These are phyloP conservation scores for Pleurotus giganteus DNA, from an alignment of 768 basidiomycete species.

Conservation along the genomic window DNA sequence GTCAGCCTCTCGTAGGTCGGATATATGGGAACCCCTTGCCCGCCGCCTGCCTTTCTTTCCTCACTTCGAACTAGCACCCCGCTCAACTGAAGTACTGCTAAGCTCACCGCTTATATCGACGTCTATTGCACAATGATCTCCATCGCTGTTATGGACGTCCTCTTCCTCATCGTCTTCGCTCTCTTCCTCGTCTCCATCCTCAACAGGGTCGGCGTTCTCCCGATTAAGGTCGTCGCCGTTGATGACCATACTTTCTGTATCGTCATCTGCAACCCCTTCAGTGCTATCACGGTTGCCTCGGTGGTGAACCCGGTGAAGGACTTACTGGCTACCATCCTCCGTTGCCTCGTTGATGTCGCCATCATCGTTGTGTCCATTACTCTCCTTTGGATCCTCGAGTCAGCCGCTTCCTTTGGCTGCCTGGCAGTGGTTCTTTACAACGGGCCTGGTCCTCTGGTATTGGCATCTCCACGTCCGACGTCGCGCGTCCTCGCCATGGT, in stretches of 20 bases:
- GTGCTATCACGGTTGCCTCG: not conserved
- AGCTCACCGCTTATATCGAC: not conserved
- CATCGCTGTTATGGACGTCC: not conserved
- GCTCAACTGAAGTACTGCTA: constrained; percentile 2
- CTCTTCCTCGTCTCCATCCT: not conserved
- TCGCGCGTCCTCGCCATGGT: not conserved
- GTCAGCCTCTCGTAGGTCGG: not conserved
- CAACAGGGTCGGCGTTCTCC: not conserved
- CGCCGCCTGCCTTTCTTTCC: constrained; percentile 36
- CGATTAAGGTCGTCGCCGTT: not conserved
- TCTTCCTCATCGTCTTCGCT: not conserved
- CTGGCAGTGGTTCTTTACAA: not conserved
- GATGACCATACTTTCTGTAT: not conserved
- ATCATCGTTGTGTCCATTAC: not conserved
- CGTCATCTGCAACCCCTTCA: not conserved
- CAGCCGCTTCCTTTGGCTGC: not conserved
- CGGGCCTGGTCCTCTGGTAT: not conserved
- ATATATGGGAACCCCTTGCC: constrained; percentile 4
- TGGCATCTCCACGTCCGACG: not conserved
- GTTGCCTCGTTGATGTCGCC: not conserved
- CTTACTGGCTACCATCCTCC: not conserved
- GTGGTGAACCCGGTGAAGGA: not conserved
- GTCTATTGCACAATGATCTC: not conserved
- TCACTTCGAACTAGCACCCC: constrained; percentile 3
- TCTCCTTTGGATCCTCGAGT: not conserved